Conservation (phyloP, 768 basidiomycete genomes). For the Thelephora ganbajun region DNA sequence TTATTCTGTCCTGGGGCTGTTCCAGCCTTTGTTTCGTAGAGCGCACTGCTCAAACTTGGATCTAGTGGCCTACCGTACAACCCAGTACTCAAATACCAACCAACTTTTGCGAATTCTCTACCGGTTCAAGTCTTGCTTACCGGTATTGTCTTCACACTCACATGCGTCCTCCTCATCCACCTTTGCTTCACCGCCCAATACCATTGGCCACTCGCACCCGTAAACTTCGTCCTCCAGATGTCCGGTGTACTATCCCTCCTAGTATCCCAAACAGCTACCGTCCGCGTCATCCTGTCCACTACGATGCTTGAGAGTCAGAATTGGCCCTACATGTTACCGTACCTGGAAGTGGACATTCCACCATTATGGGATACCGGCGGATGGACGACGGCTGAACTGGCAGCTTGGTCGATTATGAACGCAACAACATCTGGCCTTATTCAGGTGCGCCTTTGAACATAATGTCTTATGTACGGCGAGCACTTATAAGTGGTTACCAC, state of each 20-base stretch:
- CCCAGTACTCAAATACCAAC: slow-evolving; percentile 69
- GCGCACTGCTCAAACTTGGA: no score
- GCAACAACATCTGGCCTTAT: slow-evolving; percentile 73
- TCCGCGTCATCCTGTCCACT: slow-evolving; percentile 57
- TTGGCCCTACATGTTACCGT: slow-evolving; percentile 96
- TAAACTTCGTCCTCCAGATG: slow-evolving; percentile 86
- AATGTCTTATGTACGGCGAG: not conserved
- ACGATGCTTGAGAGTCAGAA: slow-evolving; percentile 46
- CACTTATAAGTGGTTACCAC: not conserved
- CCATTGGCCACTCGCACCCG: slow-evolving; percentile 85
- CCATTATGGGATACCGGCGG: slow-evolving; percentile 14
- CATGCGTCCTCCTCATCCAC: slow-evolving; percentile 77
- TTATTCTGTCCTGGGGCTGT: no score
- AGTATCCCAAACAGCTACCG: slow-evolving; percentile 60
- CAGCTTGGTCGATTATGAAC: slow-evolving; percentile 81
- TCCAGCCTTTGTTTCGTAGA: no score
- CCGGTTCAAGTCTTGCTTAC: slow-evolving; percentile 83
- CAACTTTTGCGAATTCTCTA: slow-evolving; percentile 73
- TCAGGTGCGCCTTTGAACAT: slow-evolving; percentile 45
- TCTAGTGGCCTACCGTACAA: slow-evolving; percentile 21
- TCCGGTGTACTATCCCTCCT: slow-evolving; percentile 72
- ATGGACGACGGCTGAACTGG: slow-evolving; percentile 56
- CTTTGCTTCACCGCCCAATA: slow-evolving; percentile 92
- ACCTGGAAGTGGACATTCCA: slow-evolving; percentile 72
- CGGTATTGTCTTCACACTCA: slow-evolving; percentile 75